Evolutionary conservation across 2,329 filamentous ascomycete species (phyloP).

Genomic region (Boeremia lycopersici): DNA sequence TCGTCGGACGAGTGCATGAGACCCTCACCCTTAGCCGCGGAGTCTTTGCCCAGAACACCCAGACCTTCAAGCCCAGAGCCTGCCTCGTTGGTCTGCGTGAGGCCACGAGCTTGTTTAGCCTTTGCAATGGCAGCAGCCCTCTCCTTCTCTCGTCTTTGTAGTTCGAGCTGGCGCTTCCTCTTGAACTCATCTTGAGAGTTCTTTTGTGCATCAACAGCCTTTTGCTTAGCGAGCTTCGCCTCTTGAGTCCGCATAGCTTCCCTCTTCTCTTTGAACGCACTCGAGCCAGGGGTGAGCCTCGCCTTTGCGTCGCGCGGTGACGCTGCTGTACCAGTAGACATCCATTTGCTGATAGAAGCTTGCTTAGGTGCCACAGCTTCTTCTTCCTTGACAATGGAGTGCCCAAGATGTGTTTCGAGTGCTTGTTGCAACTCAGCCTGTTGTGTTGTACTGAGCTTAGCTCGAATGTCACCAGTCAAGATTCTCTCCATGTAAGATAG

Average conservation of each 20-base stretch:
- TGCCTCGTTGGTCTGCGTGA: slow-evolving; percentile 68
- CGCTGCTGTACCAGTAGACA: slow-evolving; percentile 37
- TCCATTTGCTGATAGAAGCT: slow-evolving; percentile 49
- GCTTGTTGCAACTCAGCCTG: slow-evolving; percentile 77
- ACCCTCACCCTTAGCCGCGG: slow-evolving; percentile 74
- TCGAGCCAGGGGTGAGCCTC: slow-evolving; percentile 38
- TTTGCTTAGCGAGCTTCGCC: slow-evolving; percentile 32
- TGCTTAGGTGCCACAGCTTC: slow-evolving; percentile 48
- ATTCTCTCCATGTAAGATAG: slow-evolving; percentile 69
- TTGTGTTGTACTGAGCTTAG: slow-evolving; percentile 81
- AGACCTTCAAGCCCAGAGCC: slow-evolving; percentile 78
- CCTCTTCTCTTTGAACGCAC: slow-evolving; percentile 37
- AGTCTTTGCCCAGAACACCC: slow-evolving; percentile 77
- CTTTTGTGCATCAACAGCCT: slow-evolving; percentile 35
- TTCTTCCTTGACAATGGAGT: slow-evolving; percentile 41
- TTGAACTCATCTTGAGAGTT: slow-evolving; percentile 61
- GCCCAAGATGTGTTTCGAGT: slow-evolving; percentile 60
- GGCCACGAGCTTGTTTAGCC: slow-evolving; percentile 64
- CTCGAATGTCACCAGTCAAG: slow-evolving; percentile 68
- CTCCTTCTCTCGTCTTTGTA: slow-evolving; percentile 74
- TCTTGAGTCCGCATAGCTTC: slow-evolving; percentile 32
- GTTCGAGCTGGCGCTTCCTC: slow-evolving; percentile 74
- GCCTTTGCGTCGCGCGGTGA: slow-evolving; percentile 30
- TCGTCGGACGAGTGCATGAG: slow-evolving; percentile 86
- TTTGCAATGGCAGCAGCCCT: slow-evolving; percentile 74